Evolutionary conservation across 139 green algal genomes (phyloP).

Genomic region (Chlorella sp.): DNA sequence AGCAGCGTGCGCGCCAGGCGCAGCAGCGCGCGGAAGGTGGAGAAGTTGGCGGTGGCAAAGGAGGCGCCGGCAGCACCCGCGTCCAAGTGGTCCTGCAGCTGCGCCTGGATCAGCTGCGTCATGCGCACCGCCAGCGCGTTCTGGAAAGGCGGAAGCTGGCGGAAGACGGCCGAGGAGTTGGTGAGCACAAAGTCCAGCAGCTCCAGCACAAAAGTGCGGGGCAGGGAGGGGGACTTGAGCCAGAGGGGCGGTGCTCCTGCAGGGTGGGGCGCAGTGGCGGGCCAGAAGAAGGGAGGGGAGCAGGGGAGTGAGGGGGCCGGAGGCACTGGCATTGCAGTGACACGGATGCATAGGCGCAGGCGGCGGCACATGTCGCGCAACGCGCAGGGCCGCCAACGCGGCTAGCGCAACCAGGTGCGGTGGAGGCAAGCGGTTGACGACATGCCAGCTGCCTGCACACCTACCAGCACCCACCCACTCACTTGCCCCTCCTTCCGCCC

Average conservation of each 20-base stretch:
- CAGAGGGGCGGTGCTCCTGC: conserved; percentile 50
- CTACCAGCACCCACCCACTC: not conserved
- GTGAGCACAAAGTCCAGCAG: conserved; percentile 83
- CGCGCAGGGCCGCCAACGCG: not conserved
- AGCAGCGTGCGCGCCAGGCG: conserved; percentile 62
- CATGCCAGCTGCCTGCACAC: too few relatives aligned
- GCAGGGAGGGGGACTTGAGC: conserved; percentile 67
- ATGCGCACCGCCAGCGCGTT: conserved; percentile 50
- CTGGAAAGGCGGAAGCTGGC: conserved; percentile 39
- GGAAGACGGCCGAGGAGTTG: conserved; percentile 68
- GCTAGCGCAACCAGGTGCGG: not conserved
- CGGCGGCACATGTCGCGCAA: not conserved
- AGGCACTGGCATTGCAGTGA: too few relatives aligned
- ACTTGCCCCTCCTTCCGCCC: conserved; percentile 6
- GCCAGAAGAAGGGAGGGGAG: not conserved
- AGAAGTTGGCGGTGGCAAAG: conserved; percentile 45
- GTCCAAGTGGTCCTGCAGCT: conserved; percentile 66
- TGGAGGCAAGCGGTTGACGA: too few relatives aligned
- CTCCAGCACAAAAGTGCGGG: conserved; percentile 76
- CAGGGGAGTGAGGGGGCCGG: not conserved
- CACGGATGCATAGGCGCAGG: not conserved
- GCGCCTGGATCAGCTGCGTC: conserved; percentile 51
- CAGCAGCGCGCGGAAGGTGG: conserved; percentile 62
- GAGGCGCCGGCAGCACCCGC: conserved; percentile 51
- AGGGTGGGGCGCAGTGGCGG: not conserved